Percentiles rank a stretch among this genome's conserved stretches.
Conservation (phyloP, 768 basidiomycete genomes). For the Mycena epipterygia region DNA sequence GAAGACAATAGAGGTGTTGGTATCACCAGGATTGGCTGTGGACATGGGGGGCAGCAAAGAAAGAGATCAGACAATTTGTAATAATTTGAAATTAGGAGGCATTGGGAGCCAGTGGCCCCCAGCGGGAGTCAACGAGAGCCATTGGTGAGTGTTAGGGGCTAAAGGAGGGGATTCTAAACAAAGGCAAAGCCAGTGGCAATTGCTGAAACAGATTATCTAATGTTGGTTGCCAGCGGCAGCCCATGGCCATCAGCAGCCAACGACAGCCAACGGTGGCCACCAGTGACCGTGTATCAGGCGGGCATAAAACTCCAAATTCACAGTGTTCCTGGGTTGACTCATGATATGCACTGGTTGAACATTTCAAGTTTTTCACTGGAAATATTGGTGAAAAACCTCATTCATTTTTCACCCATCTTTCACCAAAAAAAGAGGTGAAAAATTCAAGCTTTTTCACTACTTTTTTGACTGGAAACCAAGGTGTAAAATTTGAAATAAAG, state of each 20-base stretch:
- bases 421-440: too few relatives aligned
- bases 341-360: too few relatives aligned
- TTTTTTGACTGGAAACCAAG: too few relatives aligned
- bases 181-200: background rate
- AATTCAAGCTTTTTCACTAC: too few relatives aligned
- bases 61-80: background rate
- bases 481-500: too few relatives aligned
- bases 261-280: background rate
- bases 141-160: background rate
- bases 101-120: background rate
- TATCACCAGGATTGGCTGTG: background rate
- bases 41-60: background rate
- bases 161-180: background rate
- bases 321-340: too few relatives aligned
- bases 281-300: background rate
- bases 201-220: background rate
- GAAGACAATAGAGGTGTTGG: background rate
- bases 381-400: too few relatives aligned
- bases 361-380: too few relatives aligned
- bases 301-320: slow-evolving; percentile 15
- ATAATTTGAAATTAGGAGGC: background rate
- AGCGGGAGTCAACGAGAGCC: too few relatives aligned
- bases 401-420: too few relatives aligned
- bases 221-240: background rate
- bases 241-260: background rate